A percentile compares a stretch with the other conserved stretches of the same genome.
These are phyloP conservation scores for Solanum etuberosum DNA, from an alignment of 257 asterid species.

Conservation along the genomic window DNA sequence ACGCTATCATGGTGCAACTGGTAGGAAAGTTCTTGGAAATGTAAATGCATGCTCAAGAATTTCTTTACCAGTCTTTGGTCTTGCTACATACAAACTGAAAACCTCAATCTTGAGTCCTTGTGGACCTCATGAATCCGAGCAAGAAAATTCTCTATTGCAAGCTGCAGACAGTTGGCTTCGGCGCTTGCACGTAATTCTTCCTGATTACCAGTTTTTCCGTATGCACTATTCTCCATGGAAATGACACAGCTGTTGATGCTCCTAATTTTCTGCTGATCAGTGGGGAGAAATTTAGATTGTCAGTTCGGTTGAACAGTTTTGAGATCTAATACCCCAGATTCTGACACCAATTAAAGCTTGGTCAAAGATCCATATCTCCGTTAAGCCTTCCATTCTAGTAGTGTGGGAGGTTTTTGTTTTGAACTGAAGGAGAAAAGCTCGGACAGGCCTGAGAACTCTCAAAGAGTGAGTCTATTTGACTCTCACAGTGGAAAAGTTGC, in stretches of 20 bases:
- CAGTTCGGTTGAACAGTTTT: conserved; percentile 5
- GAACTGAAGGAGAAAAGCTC: neutral
- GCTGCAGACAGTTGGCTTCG: conserved; percentile 60
- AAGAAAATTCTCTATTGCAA: conserved; percentile 44
- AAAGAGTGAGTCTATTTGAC: neutral
- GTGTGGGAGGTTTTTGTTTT: neutral
- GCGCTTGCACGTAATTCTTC: conserved; percentile 37
- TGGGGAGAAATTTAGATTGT: neutral
- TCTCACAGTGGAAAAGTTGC: neutral
- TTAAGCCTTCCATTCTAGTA: neutral
- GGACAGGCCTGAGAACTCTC: neutral
- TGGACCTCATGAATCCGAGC: conserved; percentile 53
- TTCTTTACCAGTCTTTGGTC: conserved; percentile 65
- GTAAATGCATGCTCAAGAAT: conserved; percentile 33
- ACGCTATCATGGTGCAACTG: conserved; percentile 25
- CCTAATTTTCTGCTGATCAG: neutral
- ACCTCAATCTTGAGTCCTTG: conserved; percentile 48
- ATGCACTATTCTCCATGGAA: conserved; percentile 31
- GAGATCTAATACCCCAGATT: neutral
- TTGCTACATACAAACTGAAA: conserved; percentile 66
- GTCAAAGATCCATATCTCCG: neutral
- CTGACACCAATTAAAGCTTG: neutral
- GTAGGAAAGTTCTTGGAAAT: conserved; percentile 15
- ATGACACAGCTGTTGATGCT: conserved; percentile 6
- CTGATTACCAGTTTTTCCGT: conserved; percentile 62